Evolutionary conservation across 73 alveolate genomes (phyloP).

Genomic region (Loxodes magnus): DNA sequence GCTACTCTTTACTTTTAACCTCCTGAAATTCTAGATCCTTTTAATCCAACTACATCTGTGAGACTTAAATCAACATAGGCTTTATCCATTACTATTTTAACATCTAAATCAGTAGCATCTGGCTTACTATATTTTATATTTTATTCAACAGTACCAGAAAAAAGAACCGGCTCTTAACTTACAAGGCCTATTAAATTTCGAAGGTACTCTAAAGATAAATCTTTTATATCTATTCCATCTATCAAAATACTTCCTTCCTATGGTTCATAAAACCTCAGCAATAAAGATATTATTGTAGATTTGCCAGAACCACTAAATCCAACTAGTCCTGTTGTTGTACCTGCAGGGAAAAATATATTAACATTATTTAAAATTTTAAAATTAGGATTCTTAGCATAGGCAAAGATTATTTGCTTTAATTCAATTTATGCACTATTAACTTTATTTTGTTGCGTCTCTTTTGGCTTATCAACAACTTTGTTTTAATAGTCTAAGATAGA

Average conservation of each 20-base stretch:
- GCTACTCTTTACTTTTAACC: conserved; percentile 70
- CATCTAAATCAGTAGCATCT: conserved; percentile 14
- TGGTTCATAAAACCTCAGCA: conserved; percentile 61
- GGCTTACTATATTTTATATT: conserved; percentile 49
- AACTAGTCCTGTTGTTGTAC: conserved; percentile 59
- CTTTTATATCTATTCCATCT: conserved; percentile 61
- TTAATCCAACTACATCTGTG: conserved; percentile 18
- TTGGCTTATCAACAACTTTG: conserved; percentile 26
- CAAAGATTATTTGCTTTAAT: conserved; percentile 47
- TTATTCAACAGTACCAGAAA: conserved; percentile 39
- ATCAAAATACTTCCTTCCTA: conserved; percentile 51
- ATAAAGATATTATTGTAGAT: conserved; percentile 47
- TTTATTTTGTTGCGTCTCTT: conserved; percentile 10
- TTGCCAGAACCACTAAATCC: conserved; percentile 81
- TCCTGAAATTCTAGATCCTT: conserved; percentile 51
- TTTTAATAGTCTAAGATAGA: conserved; percentile 28
- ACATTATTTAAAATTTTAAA: conserved; percentile 42
- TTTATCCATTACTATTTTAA: conserved; percentile 42
- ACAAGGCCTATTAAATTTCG: conserved; percentile 58
- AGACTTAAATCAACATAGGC: conserved; percentile 33
- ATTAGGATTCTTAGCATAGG: conserved; percentile 35
- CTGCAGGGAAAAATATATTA: conserved; percentile 42
- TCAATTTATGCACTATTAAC: conserved; percentile 52
- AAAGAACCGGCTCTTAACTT: conserved; percentile 56
- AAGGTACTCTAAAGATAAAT: conserved; percentile 45